These are phyloP conservation scores for Neofusicoccum umdonicola DNA, from an alignment of 2,329 filamentous ascomycete species.

Conservation along the genomic window DNA sequence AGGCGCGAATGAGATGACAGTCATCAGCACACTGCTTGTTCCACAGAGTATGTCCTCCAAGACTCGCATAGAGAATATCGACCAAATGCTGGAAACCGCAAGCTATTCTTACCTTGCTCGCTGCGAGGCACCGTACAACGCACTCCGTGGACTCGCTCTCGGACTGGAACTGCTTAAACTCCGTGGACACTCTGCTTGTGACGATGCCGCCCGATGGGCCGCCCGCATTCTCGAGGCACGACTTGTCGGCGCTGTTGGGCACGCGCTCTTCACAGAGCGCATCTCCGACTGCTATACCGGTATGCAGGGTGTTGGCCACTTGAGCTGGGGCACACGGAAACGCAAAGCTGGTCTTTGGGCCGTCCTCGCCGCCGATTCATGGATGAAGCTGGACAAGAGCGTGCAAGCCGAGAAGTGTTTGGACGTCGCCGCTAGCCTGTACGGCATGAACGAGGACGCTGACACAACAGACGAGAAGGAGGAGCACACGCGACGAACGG, in stretches of 20 bases:
- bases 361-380: constrained; percentile 76
- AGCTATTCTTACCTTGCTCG: constrained; percentile 90
- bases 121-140: constrained; percentile 75
- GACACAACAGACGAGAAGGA: constrained; percentile 4
- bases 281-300: constrained; percentile 80
- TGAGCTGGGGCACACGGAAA: constrained; percentile 67
- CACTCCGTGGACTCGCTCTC: constrained; percentile 72
- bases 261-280: constrained; percentile 81
- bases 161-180: constrained; percentile 79
- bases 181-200: constrained; percentile 74
- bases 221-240: constrained; percentile 71
- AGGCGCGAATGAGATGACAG: constrained; percentile 92
- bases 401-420: constrained; percentile 77
- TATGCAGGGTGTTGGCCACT: constrained; percentile 64
- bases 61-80: constrained; percentile 74
- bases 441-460: constrained; percentile 28
- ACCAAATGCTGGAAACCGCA: constrained; percentile 84
- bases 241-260: constrained; percentile 71
- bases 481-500: constrained; percentile 6
- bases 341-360: constrained; percentile 91
- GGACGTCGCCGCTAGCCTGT: constrained; percentile 62
- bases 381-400: constrained; percentile 74
- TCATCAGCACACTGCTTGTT: constrained; percentile 76
- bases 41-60: constrained; percentile 69
- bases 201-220: constrained; percentile 85